phyloP scores from a whole-genome alignment of 2,329 filamentous ascomycete genomes.

The Epichloe hybrida region DNA sequence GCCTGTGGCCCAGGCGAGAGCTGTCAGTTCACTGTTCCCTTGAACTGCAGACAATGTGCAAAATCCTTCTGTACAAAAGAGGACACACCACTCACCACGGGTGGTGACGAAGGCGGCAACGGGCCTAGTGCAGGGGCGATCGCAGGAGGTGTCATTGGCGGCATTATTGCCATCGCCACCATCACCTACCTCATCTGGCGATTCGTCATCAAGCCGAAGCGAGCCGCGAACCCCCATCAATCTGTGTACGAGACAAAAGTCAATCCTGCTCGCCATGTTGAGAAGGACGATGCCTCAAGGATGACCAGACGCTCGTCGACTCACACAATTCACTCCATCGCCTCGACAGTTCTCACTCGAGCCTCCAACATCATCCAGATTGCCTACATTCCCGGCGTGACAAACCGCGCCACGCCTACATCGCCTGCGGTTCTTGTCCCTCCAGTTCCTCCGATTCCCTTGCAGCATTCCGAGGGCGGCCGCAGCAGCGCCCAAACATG shows the following conservation, averaged over 20 bases:
- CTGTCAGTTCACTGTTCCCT: constrained; percentile 32
- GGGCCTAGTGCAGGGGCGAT: constrained; percentile 70
- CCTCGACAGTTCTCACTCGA: constrained; percentile 85
- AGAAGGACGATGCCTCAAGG: constrained; percentile 31
- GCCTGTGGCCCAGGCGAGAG: constrained; percentile 25
- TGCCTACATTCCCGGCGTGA: constrained; percentile 95
- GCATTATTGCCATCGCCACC: constrained; percentile 60
- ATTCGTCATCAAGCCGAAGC: constrained; percentile 71
- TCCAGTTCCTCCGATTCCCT: constrained; percentile 87
- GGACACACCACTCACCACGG: constrained; percentile 8
- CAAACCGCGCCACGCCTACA: constrained; percentile 75
- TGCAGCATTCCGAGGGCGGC: constrained; percentile 36
- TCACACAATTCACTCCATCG: constrained; percentile 80
- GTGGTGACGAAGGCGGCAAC: constrained; percentile 15
- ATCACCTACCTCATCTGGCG: constrained; percentile 73
- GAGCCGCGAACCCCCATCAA: constrained; percentile 39
- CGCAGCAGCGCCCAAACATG: constrained; percentile 39
- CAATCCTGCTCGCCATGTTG: constrained; percentile 25
- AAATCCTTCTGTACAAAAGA: constrained; percentile 31
- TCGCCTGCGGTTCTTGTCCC: constrained; percentile 71
- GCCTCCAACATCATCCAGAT: constrained; percentile 99
- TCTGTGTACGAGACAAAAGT: constrained; percentile 44
- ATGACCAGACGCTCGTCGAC: constrained; percentile 55
- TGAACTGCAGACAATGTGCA: constrained; percentile 33
- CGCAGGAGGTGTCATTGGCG: constrained; percentile 81